A percentile compares a stretch with the other conserved stretches of the same genome.
Conservation (phyloP, 768 basidiomycete species). For the Russula lepida region DNA sequence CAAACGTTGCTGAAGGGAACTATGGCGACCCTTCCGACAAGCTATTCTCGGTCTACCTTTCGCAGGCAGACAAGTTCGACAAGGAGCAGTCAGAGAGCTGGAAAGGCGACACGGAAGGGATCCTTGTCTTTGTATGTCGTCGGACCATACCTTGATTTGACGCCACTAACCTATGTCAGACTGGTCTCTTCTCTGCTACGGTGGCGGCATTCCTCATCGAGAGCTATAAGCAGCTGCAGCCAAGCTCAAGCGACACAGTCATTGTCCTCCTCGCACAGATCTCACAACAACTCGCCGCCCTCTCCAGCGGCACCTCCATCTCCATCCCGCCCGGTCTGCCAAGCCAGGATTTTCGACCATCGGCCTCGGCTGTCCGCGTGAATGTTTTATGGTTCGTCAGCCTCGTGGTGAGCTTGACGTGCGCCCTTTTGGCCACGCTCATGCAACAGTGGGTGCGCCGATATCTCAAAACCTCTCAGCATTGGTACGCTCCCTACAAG, state of each 20-base stretch:
- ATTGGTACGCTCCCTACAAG: slow-evolving; percentile 13
- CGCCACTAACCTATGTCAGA: slow-evolving; percentile 8
- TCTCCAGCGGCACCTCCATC: not conserved
- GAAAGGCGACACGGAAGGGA: slow-evolving; percentile 22
- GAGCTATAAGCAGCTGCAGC: slow-evolving; percentile 20
- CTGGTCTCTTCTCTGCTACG: slow-evolving; percentile 25
- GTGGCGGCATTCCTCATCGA: slow-evolving; percentile 23
- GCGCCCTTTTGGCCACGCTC: slow-evolving; percentile 18
- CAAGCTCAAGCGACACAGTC: slow-evolving; percentile 8
- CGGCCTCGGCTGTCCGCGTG: slow-evolving; percentile 12
- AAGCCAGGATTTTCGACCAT: not conserved
- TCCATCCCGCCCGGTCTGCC: slow-evolving; percentile 4
- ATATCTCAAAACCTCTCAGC: slow-evolving; percentile 14
- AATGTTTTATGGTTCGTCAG: slow-evolving; percentile 19
- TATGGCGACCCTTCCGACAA: slow-evolving; percentile 12
- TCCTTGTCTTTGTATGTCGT: slow-evolving; percentile 21
- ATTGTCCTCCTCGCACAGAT: slow-evolving; percentile 14
- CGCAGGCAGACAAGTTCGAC: slow-evolving; percentile 16
- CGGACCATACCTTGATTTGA: not conserved
- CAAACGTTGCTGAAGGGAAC: slow-evolving; percentile 1
- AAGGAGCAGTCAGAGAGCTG: slow-evolving; percentile 16
- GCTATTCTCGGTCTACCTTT: slow-evolving; percentile 18
- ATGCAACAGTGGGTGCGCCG: slow-evolving; percentile 20
- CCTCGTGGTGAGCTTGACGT: slow-evolving; percentile 16
- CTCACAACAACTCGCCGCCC: slow-evolving; percentile 15